Base-by-base conservation (phyloP, 129 eudicot genomes). In the Flaveria bidentis region DNA sequence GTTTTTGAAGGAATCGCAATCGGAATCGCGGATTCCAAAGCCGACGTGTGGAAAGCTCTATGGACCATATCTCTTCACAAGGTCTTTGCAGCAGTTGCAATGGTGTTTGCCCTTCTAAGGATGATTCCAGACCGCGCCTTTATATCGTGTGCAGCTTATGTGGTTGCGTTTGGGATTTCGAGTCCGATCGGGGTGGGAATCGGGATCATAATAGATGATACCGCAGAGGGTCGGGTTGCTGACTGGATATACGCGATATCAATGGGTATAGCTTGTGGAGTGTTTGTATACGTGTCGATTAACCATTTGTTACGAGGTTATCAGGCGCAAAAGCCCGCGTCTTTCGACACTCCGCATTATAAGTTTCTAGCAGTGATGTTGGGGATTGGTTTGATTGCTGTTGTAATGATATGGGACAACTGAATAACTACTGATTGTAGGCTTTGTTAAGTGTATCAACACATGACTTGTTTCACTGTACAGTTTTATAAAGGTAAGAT, bases 61-160 rank as follows among this genome's bases (percentile, higher is more conserved):
- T 92, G 98, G 98, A 92, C 96, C 0, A 84, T 92, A 42, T 82
- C 79, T 20, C 77, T 92, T 50, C 98, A 92, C 94, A 92, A 92
- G 75, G 88, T 92, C 68, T 89, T 92, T 45, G 98, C 98, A 4
- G 98, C 98, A 33, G 55, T 90, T 11, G 98, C 98, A 12, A 92
- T 92, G 98, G 93, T 93, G 50, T 86, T 92, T 63, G 96, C 98
- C 12, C 98, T 92, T 45, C 90, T 92, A 7, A 80, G 87, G 17
- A 92, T 92, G 91, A 88, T 90, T 36, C 98, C 96, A 0, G 86
- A 92, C 75, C 87, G 98, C n/a, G 94, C 98, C 11, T 85, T 92
- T 51, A 63, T 92, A 10, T 92, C 96, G 1, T 90, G 91, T 62
- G 89, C 76, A 4, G 84, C 94, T 14, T 90, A 92, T 53, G 98